A percentile compares a stretch with the other conserved stretches of the same genome.
phyloP scores from a whole-genome alignment of 495 filamentous ascomycete genomes.

The Penicillium coprophilum region DNA sequence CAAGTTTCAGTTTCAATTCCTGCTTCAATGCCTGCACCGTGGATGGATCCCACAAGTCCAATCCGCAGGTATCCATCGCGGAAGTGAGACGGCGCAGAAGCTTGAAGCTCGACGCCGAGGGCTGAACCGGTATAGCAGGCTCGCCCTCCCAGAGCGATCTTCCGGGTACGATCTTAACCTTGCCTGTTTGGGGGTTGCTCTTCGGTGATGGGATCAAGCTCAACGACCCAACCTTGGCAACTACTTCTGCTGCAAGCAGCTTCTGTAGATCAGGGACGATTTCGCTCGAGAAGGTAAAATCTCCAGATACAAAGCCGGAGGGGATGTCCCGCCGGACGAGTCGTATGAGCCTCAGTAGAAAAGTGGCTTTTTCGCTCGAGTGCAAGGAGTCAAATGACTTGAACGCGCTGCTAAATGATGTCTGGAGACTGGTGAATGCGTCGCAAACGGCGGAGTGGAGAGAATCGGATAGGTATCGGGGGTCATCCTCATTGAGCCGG shows the following conservation, averaged over 20 bases:
- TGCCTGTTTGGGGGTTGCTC: slow-evolving; percentile 13
- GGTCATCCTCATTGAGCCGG: slow-evolving; percentile 71
- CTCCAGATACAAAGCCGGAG: slow-evolving; percentile 32
- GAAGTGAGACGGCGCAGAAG: slow-evolving; percentile 65
- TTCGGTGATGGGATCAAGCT: slow-evolving; percentile 16
- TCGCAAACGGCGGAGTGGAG: slow-evolving; percentile 56
- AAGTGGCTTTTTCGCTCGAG: slow-evolving; percentile 59
- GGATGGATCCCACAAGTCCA: slow-evolving; percentile 79
- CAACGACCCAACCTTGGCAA: slow-evolving; percentile 15
- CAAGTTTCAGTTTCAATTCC: slow-evolving; percentile 40
- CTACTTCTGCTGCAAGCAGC: slow-evolving; percentile 45
- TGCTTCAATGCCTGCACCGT: slow-evolving; percentile 65
- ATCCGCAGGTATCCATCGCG: slow-evolving; percentile 67
- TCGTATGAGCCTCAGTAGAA: slow-evolving; percentile 73
- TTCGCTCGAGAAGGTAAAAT: slow-evolving; percentile 40
- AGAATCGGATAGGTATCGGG: slow-evolving; percentile 58
- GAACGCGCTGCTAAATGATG: slow-evolving; percentile 50
- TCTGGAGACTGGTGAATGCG: slow-evolving; percentile 60
- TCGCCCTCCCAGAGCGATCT: slow-evolving; percentile 74
- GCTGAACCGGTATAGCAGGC: slow-evolving; percentile 75
- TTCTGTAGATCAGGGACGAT: slow-evolving; percentile 60
- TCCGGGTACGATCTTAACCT: slow-evolving; percentile 35
- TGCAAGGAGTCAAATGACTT: slow-evolving; percentile 41
- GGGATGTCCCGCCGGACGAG: slow-evolving; percentile 70
- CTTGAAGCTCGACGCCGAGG: slow-evolving; percentile 72